Percentiles rank a stretch among this genome's conserved stretches.
phyloP scores from a whole-genome alignment of 192 early-diverging fungal species.

The Backusella mclennaniae region DNA sequence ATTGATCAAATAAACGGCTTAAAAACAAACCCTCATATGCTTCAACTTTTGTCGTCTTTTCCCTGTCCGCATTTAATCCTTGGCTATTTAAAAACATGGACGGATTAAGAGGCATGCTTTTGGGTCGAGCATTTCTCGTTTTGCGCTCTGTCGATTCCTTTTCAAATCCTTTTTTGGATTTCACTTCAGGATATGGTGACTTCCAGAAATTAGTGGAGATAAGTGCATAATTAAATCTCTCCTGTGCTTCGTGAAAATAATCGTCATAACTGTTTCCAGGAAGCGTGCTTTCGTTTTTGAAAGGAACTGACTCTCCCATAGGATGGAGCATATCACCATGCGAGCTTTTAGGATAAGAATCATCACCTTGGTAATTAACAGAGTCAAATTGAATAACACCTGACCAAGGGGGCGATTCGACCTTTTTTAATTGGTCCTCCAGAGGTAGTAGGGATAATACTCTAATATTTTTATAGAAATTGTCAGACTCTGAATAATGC shows the following conservation, averaged over 20 bases:
- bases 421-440: conserved; percentile 36
- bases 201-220: conserved; percentile 38
- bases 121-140: conserved; percentile 22
- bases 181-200: conserved; percentile 33
- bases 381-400: not conserved
- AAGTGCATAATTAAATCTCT: conserved; percentile 34
- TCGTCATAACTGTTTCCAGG: conserved; percentile 40
- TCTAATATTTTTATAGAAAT: conserved; percentile 12
- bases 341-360: not conserved
- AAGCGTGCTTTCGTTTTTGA: conserved; percentile 7
- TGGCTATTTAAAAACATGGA: conserved; percentile 8
- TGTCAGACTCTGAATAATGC: not conserved
- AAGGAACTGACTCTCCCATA: not conserved
- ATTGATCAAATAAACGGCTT: conserved; percentile 42
- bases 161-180: conserved; percentile 18
- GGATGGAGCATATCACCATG: not conserved
- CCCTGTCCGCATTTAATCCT: not conserved
- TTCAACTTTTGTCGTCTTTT: not conserved
- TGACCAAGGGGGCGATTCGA: conserved; percentile 29
- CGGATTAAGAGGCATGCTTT: conserved; percentile 12
- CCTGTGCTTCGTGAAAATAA: conserved; percentile 41
- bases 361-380: not conserved
- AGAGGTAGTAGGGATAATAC: conserved; percentile 35
- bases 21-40: conserved; percentile 55
- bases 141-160: conserved; percentile 24